phyloP scores from a whole-genome alignment of 139 green algal species.

The Picochlorum sp. region DNA sequence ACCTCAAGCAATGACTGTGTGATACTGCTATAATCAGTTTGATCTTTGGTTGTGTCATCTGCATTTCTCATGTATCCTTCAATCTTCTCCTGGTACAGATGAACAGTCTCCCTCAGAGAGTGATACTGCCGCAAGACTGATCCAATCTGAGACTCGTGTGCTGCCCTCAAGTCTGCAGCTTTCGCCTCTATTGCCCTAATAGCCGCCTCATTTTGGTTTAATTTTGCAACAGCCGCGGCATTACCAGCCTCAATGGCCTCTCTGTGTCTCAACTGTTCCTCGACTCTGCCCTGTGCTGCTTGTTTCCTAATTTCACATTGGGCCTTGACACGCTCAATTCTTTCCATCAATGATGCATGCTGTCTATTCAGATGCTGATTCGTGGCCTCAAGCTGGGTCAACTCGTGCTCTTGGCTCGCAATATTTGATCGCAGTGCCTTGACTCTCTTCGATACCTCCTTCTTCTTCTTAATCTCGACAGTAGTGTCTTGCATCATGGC shows the following conservation, averaged over 20 bases:
- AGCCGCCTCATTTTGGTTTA: conserved; percentile 61
- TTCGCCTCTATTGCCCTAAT: conserved; percentile 30
- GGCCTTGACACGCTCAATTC: conserved; percentile 47
- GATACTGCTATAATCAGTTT: conserved; percentile 1
- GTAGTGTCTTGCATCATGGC: conserved; percentile 57
- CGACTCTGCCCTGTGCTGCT: conserved; percentile 55
- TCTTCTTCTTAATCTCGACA: conserved; percentile 50
- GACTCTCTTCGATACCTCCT: conserved; percentile 47
- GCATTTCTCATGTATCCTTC: conserved; percentile 25
- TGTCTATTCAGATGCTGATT: conserved; percentile 51
- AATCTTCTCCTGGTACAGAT: conserved; percentile 35
- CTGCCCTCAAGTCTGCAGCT: conserved; percentile 27
- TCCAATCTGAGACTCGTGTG: conserved; percentile 29
- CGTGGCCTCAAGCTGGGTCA: conserved; percentile 40
- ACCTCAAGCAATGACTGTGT: background rate
- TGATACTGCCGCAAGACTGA: conserved; percentile 35
- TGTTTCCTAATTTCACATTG: conserved; percentile 62
- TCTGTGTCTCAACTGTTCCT: conserved; percentile 62
- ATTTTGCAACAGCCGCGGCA: conserved; percentile 46
- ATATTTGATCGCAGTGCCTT: conserved; percentile 22
- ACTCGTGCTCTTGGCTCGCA: conserved; percentile 37
- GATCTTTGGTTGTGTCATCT: background rate
- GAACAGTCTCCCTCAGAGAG: conserved; percentile 27
- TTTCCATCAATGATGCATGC: conserved; percentile 45
- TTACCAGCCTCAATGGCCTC: conserved; percentile 71